Conservation (phyloP, 192 early-diverging fungal genomes). For the Hyaloraphidium curvatum region DNA sequence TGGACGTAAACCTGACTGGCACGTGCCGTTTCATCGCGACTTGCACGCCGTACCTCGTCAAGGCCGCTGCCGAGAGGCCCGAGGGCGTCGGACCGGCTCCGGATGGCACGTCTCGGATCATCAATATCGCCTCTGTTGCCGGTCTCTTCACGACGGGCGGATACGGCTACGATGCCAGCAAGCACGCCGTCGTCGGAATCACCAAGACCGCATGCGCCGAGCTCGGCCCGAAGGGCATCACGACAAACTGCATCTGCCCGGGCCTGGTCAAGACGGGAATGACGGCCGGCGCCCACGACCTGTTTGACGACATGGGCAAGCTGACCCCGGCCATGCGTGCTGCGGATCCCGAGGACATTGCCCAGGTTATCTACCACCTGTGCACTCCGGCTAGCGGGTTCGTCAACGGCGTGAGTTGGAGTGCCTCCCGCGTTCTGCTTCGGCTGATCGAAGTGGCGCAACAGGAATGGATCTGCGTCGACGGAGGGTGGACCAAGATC, state of each 20-base stretch:
- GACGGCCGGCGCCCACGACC: not conserved
- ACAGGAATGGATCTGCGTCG: not conserved
- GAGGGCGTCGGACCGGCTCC: too few species aligned
- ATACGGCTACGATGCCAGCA: not conserved
- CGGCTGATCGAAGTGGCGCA: not conserved
- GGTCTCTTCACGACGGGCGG: not conserved
- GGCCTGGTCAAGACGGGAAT: not conserved
- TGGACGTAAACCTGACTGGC: constrained; percentile 1
- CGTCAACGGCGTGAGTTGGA: not conserved
- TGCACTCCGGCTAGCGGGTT: not conserved
- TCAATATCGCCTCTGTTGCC: not conserved
- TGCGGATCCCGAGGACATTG: not conserved
- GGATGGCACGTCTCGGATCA: not conserved
- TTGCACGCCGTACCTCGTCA: constrained; percentile 1
- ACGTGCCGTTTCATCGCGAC: not conserved
- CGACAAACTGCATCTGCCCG: not conserved
- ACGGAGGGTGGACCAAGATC: constrained; percentile 1
- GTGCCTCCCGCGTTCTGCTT: not conserved
- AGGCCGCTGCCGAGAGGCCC: not conserved
- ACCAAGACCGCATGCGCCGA: constrained; percentile 2
- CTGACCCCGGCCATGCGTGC: not conserved
- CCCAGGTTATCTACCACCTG: not conserved
- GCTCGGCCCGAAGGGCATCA: constrained; percentile 1
- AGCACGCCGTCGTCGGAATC: not conserved
- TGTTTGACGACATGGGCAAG: constrained; percentile 1